Percentiles rank a stretch among this genome's conserved stretches.
These are phyloP conservation scores for Irpex sp. DNA, from an alignment of 1,284 basidiomycete species.

Conservation along the genomic window DNA sequence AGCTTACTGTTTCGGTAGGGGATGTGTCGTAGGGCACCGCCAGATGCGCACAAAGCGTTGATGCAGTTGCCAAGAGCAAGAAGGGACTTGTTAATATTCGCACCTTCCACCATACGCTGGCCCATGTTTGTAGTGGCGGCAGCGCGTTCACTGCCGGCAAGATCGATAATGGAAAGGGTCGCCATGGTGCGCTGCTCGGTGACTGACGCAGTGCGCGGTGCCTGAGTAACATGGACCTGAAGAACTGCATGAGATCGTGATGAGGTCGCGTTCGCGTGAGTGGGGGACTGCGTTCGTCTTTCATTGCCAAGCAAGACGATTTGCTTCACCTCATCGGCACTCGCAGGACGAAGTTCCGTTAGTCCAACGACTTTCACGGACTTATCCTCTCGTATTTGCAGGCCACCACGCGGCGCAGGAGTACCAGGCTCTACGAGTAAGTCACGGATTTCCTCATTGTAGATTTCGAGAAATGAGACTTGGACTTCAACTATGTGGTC, in stretches of 20 bases:
- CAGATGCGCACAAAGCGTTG: conserved; percentile 91
- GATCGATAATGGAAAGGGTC: conserved; percentile 93
- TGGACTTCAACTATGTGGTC: conserved; percentile 83
- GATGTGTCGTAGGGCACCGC: conserved; percentile 80
- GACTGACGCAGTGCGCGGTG: conserved; percentile 76
- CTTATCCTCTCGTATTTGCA: conserved; percentile 90
- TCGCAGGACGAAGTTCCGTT: conserved; percentile 72
- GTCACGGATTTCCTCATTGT: conserved; percentile 98
- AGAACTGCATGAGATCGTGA: conserved; percentile 96
- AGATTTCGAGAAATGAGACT: conserved; percentile 95
- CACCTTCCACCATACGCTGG: conserved; percentile 95
- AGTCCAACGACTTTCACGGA: conserved; percentile 87
- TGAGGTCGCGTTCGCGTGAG: conserved; percentile 91
- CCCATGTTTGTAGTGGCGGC: conserved; percentile 95
- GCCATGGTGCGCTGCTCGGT: conserved; percentile 81
- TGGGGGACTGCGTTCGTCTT: conserved; percentile 87
- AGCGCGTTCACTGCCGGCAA: conserved; percentile 94
- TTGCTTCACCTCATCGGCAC: conserved; percentile 89
- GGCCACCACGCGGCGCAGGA: conserved; percentile 71
- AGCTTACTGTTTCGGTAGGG: conserved; percentile 97
- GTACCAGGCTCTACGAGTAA: conserved; percentile 77
- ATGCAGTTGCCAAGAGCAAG: conserved; percentile 96
- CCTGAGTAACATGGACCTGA: conserved; percentile 87
- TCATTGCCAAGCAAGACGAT: conserved; percentile 87
- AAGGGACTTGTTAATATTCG: conserved; percentile 96